Conservation (phyloP, 164 flowering plant genomes). For the Protea cynaroides region DNA sequence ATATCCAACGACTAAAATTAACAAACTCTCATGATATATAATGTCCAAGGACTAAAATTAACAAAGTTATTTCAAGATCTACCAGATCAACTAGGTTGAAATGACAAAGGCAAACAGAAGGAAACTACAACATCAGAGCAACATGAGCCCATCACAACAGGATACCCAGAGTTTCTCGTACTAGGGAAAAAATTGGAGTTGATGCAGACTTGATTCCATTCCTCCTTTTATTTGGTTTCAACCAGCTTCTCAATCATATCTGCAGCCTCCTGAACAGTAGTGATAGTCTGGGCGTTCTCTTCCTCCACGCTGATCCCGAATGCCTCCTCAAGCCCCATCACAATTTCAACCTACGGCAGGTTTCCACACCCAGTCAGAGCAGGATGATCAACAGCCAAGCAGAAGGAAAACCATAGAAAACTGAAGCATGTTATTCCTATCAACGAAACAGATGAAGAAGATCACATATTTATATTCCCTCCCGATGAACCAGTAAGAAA, state of each 20-base stretch:
- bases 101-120: background rate
- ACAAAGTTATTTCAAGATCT: background rate
- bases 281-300: slow-evolving; percentile 73
- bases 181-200: background rate
- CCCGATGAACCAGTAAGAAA: too few species aligned
- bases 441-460: too few species aligned
- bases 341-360: slow-evolving; percentile 73
- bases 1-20: too few species aligned
- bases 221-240: slow-evolving; percentile 23
- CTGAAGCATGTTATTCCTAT: too few species aligned
- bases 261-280: slow-evolving; percentile 83
- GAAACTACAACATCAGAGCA: too few species aligned
- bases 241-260: slow-evolving; percentile 72
- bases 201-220: background rate
- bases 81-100: background rate
- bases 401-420: background rate
- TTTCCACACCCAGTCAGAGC: background rate
- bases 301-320: slow-evolving; percentile 82
- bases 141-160: background rate
- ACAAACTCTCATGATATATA: too few species aligned
- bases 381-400: background rate
- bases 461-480: too few species aligned
- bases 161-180: background rate
- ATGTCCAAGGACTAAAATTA: too few species aligned
- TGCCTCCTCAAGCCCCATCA: slow-evolving; percentile 88